These are phyloP conservation scores for Primulina eburnea DNA, from an alignment of 257 asterid species.

Conservation along the genomic window DNA sequence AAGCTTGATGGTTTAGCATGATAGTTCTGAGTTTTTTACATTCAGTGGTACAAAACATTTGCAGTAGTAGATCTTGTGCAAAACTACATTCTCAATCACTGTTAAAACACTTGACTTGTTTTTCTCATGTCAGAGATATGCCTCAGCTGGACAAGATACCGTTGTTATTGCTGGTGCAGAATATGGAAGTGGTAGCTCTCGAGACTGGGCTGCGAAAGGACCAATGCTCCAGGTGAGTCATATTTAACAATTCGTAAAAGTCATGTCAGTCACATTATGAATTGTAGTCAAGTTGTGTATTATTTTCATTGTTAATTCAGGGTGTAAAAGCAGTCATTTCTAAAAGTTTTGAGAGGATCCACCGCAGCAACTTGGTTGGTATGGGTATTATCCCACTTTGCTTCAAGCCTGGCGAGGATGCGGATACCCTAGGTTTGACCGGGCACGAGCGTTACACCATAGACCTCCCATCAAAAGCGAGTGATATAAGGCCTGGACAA, in stretches of 20 bases:
- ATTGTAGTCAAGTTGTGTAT: neutral
- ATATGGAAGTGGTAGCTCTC: constrained; percentile 97
- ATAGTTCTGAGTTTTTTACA: neutral
- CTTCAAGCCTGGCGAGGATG: constrained; percentile 83
- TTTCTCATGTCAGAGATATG: constrained; percentile 58
- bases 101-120: neutral
- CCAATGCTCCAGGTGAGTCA: constrained; percentile 80
- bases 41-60: neutral
- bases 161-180: constrained; percentile 92
- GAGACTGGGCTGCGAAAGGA: constrained; percentile 99
- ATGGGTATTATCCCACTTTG: constrained; percentile 95
- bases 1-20: constrained; percentile 20
- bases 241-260: neutral
- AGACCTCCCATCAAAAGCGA: constrained; percentile 62
- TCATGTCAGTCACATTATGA: neutral
- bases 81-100: neutral
- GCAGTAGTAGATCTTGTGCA: neutral
- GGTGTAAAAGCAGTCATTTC: constrained; percentile 97
- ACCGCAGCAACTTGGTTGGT: constrained; percentile 95
- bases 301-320: constrained; percentile 32
- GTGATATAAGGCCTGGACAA: constrained; percentile 78
- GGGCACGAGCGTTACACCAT: constrained; percentile 83
- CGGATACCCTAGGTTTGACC: constrained; percentile 67
- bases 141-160: constrained; percentile 72
- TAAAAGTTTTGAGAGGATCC: constrained; percentile 91